phyloP scores from a whole-genome alignment of 2,329 filamentous ascomycete genomes.

The Moelleriella libera region DNA sequence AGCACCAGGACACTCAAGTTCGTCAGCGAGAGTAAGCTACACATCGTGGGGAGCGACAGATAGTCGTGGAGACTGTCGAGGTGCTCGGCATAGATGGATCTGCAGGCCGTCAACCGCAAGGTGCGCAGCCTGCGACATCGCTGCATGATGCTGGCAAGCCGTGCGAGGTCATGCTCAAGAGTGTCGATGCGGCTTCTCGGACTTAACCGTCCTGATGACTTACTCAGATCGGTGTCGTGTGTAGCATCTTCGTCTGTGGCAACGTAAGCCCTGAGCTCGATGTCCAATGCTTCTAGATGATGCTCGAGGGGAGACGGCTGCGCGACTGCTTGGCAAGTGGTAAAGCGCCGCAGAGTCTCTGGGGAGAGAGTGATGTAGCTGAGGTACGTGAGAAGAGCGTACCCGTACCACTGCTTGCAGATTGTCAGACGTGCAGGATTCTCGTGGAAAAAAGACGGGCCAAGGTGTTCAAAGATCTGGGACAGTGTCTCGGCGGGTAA shows the following conservation, averaged over 20 bases:
- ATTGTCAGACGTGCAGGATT: slow-evolving; percentile 7
- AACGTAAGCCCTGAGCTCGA: slow-evolving; percentile 1
- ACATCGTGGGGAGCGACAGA: slow-evolving; percentile 6
- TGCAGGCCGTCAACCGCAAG: slow-evolving; percentile 4
- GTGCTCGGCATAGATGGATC: neutral
- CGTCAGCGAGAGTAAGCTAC: slow-evolving; percentile 6
- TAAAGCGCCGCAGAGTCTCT: slow-evolving; percentile 2
- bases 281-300: slow-evolving; percentile 4
- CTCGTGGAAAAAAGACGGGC: slow-evolving; percentile 7
- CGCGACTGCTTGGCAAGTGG: neutral
- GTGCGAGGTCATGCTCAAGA: slow-evolving; percentile 5
- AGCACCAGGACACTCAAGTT: slow-evolving; percentile 7
- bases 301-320: slow-evolving; percentile 1
- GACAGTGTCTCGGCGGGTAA: slow-evolving; percentile 8
- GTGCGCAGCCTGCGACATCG: slow-evolving; percentile 4
- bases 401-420: slow-evolving; percentile 9
- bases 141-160: slow-evolving; percentile 5
- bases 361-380: slow-evolving; percentile 3
- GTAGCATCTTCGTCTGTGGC: neutral
- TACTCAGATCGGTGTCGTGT: slow-evolving; percentile 2
- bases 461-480: slow-evolving; percentile 8
- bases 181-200: neutral
- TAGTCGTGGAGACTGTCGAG: slow-evolving; percentile 3
- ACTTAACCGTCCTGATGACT: neutral
- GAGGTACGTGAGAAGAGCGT: slow-evolving; percentile 5